phyloP scores from a whole-genome alignment of 805 yeast species.

The Lachancea fermentati region DNA sequence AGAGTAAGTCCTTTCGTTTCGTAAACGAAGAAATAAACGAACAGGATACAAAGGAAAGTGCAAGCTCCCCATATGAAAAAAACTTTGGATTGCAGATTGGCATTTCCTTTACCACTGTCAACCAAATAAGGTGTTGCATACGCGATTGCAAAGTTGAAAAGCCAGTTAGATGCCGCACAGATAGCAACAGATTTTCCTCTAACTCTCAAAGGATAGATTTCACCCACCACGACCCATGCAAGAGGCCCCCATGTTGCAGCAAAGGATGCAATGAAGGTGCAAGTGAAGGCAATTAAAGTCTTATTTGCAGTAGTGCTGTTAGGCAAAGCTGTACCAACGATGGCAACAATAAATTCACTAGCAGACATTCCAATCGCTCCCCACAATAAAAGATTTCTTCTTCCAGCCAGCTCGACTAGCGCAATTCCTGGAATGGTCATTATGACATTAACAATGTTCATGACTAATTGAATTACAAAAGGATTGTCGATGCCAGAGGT shows the following conservation, averaged over 20 bases:
- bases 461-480: conserved; percentile 52
- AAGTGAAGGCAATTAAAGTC: conserved; percentile 39
- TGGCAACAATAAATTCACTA: conserved; percentile 47
- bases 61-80: conserved; percentile 60
- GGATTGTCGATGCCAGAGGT: conserved; percentile 59
- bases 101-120: conserved; percentile 38
- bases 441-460: conserved; percentile 57
- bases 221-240: conserved; percentile 61
- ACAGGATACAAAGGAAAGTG: conserved; percentile 50
- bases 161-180: conserved; percentile 59
- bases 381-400: conserved; percentile 42
- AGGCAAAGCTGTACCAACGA: conserved; percentile 50
- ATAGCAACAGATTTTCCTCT: conserved; percentile 53
- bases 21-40: conserved; percentile 64
- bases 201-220: conserved; percentile 67
- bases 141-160: conserved; percentile 66
- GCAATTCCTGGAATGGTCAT: conserved; percentile 50
- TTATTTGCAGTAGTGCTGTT: conserved; percentile 31
- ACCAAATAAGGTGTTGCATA: conserved; percentile 66
- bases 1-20: conserved; percentile 78
- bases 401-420: conserved; percentile 51
- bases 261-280: conserved; percentile 66
- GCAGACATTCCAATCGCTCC: conserved; percentile 48
- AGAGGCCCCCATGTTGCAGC: conserved; percentile 78
- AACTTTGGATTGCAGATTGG: conserved; percentile 65